Evolutionary conservation across 2,329 filamentous ascomycete species (phyloP).

Genomic region (Stemphylium beticola): DNA sequence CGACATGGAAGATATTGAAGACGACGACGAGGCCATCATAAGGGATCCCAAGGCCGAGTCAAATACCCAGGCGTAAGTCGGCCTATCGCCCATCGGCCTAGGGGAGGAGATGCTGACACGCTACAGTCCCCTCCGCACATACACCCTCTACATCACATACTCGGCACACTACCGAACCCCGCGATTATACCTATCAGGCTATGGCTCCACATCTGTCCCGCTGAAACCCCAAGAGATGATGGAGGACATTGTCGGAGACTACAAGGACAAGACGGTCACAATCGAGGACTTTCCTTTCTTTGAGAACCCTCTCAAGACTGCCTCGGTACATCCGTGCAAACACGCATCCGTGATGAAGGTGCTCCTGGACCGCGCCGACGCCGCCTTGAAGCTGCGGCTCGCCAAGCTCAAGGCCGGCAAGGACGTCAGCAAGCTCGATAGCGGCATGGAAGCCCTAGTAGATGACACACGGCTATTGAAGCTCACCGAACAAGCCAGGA

Average conservation of each 20-base stretch:
- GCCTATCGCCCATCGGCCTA: neutral
- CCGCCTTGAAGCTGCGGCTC: slow-evolving; percentile 84
- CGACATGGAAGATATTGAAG: slow-evolving; percentile 97
- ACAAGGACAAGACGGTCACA: slow-evolving; percentile 98
- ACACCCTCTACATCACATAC: slow-evolving; percentile 98
- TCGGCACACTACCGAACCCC: slow-evolving; percentile 96
- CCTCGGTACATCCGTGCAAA: slow-evolving; percentile 94
- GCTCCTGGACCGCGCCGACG: slow-evolving; percentile 91
- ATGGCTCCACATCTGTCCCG: slow-evolving; percentile 78
- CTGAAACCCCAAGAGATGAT: slow-evolving; percentile 87
- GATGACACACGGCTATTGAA: slow-evolving; percentile 73
- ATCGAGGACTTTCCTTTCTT: slow-evolving; percentile 98
- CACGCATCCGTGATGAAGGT: slow-evolving; percentile 99
- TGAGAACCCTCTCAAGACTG: slow-evolving; percentile 90
- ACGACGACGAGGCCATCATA: slow-evolving; percentile 95
- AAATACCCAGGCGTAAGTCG: slow-evolving; percentile 62
- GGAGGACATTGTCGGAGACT: slow-evolving; percentile 95
- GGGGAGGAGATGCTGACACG: slow-evolving; percentile 18
- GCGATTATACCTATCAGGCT: slow-evolving; percentile 92
- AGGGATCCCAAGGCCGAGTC: slow-evolving; percentile 60
- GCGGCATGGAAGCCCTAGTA: slow-evolving; percentile 83
- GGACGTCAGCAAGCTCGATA: slow-evolving; percentile 58
- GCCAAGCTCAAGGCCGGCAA: slow-evolving; percentile 76
- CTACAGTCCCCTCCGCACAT: slow-evolving; percentile 80
- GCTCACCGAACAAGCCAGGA: slow-evolving; percentile 59